Evolutionary conservation across 2,329 filamentous ascomycete genomes (phyloP).

Genomic region (Kalmusia sp.): DNA sequence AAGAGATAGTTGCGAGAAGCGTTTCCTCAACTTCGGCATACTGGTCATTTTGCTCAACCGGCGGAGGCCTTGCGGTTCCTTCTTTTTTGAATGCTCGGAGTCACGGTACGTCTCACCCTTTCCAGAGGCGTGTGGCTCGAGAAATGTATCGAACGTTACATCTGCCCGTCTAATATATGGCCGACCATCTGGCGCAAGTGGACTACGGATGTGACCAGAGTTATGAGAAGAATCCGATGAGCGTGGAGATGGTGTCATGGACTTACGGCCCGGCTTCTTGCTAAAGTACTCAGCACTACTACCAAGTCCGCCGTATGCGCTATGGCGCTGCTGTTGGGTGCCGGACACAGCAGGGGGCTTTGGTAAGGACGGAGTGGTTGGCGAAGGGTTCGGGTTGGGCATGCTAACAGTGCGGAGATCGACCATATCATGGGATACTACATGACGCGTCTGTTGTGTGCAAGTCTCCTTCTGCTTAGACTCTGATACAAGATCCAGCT

Average conservation of each 20-base stretch:
- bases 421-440: slow-evolving; percentile 9
- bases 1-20: too few species aligned
- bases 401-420: slow-evolving; percentile 13
- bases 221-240: background rate
- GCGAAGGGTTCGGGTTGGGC: background rate
- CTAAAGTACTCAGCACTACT: slow-evolving; percentile 21
- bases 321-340: background rate
- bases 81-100: slow-evolving; percentile 17
- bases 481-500: slow-evolving; percentile 8
- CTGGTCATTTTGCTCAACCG: background rate
- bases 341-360: background rate
- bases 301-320: slow-evolving; percentile 3
- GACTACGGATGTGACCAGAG: slow-evolving; percentile 18
- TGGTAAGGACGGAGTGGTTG: background rate
- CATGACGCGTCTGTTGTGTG: slow-evolving; percentile 5
- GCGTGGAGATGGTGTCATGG: background rate
- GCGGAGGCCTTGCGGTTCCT: background rate
- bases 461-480: slow-evolving; percentile 12
- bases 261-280: background rate
- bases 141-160: slow-evolving; percentile 34
- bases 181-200: slow-evolving; percentile 9
- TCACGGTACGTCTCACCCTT: slow-evolving; percentile 32
- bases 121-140: slow-evolving; percentile 31
- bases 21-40: slow-evolving; percentile 5
- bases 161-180: slow-evolving; percentile 17